phyloP scores from a whole-genome alignment of 208 protist genomes.

The Leishmania turanica region DNA sequence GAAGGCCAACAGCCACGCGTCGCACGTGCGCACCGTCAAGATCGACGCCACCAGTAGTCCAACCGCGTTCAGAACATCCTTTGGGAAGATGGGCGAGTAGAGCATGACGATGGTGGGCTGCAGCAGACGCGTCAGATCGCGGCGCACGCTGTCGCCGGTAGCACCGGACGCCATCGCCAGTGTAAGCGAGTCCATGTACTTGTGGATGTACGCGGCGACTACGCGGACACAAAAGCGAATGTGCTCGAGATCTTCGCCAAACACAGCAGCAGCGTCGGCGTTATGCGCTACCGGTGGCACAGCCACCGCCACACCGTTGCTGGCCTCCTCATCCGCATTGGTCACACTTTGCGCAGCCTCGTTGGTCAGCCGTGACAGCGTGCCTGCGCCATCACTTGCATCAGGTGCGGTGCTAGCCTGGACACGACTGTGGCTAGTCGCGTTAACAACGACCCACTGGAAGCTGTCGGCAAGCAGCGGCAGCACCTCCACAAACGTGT shows the following conservation, averaged over 20 bases:
- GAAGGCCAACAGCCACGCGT: constrained; percentile 44
- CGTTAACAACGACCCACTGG: constrained; percentile 74
- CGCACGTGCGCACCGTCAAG: constrained; percentile 65
- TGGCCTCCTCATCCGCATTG: constrained; percentile 4
- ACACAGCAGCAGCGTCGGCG: constrained; percentile 32
- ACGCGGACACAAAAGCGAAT: constrained; percentile 86
- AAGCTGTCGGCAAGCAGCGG: constrained; percentile 74
- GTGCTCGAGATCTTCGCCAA: constrained; percentile 84
- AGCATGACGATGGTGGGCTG: constrained; percentile 70
- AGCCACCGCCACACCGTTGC: neutral
- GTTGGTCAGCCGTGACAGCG: neutral
- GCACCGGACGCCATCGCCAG: constrained; percentile 10
- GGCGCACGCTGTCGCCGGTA: constrained; percentile 6
- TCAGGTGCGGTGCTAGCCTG: neutral
- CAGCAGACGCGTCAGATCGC: constrained; percentile 47
- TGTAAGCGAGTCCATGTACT: constrained; percentile 58
- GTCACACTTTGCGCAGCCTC: neutral
- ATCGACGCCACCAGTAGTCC: constrained; percentile 79
- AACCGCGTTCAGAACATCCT: constrained; percentile 88
- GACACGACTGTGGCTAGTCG: constrained; percentile 28
- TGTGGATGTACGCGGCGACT: constrained; percentile 83
- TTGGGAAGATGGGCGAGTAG: constrained; percentile 66
- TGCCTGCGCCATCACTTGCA: neutral
- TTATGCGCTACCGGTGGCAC: neutral
- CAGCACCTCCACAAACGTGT: constrained; percentile 73